Evolutionary conservation across 116 monocot species (phyloP), one percentile per base, ranked within the genome.

Genomic region (Cymodocea nodosa): DNA sequence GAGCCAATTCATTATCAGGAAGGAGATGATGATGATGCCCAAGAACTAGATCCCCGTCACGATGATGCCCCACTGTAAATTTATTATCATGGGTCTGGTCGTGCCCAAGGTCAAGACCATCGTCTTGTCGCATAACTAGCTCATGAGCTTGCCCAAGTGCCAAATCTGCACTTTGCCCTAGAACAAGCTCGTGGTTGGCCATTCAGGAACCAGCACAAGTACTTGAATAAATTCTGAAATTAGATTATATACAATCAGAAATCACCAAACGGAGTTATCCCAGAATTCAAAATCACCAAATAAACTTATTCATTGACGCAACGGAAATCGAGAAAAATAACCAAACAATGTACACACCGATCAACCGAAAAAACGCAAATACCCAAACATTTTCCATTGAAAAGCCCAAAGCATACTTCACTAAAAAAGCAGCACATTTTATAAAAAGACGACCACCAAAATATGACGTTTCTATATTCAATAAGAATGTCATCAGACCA

Each of bases 1-100:
- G 77, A 1, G 77, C 85, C 36, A 92, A 68, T 20, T 93, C 85
- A 67, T 84, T 81, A 62, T 85, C 85, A 0, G 16, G 67, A 5
- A 62, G 18, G 62, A 67, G 64, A 16, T 75, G 76, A 56, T 61
- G 81, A 49, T 82, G 83, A 62, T 83, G 83, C 0, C 76, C 68
- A 1, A 84, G 75, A 23, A 72, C 77, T 9, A 89, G 68, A 2
- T 78, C 60, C 25, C 75, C 75, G 25, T 77, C 82, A 56, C 77
- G 77, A 30, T 75, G 66, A 37, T 87, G 82, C 14, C 68, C 79
- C 4, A 86, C 64, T 16, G 67, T 74, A 23, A 79, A 74, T 5
- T 74, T 80, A 15, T 80, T 83, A n/a, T 80, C 80, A 55, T 86
- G 77, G 12, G 55, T 30, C 24, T 79, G 82, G 13, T 60, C 57